Evolutionary conservation across 495 filamentous ascomycete genomes (phyloP).

Genomic region (Tetracladium setigerum): DNA sequence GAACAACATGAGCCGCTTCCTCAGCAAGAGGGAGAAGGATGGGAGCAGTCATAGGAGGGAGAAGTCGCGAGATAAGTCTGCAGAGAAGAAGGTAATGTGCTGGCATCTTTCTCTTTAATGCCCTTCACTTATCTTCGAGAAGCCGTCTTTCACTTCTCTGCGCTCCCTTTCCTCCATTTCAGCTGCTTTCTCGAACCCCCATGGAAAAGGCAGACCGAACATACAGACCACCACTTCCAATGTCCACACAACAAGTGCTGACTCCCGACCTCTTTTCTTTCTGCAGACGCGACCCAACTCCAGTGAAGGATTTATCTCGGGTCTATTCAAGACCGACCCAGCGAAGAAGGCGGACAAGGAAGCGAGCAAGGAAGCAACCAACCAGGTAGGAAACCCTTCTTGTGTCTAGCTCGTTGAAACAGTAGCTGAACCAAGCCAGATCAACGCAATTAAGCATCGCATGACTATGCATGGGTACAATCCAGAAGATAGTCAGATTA

Average conservation of each 20-base stretch:
- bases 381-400: conserved; percentile 12
- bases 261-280: conserved; percentile 23
- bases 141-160: conserved; percentile 17
- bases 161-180: conserved; percentile 18
- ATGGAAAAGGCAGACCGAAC: conserved; percentile 21
- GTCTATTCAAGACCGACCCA: conserved; percentile 48
- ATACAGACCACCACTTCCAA: conserved; percentile 14
- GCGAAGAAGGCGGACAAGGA: conserved; percentile 44
- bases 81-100: conserved; percentile 29
- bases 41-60: conserved; percentile 37
- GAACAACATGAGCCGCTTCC: conserved; percentile 59
- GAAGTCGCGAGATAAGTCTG: conserved; percentile 28
- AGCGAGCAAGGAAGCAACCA: conserved; percentile 43
- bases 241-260: conserved; percentile 28
- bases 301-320: conserved; percentile 10
- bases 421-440: conserved; percentile 28
- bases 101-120: conserved; percentile 10
- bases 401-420: background rate
- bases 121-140: conserved; percentile 7
- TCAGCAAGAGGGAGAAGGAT: conserved; percentile 66
- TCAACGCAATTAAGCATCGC: conserved; percentile 45
- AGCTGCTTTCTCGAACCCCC: conserved; percentile 19
- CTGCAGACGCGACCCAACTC: conserved; percentile 30
- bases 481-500: conserved; percentile 55
- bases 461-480: conserved; percentile 46